Evolutionary conservation across 129 eudicot genomes (phyloP), one percentile per base, ranked within the genome.

Genomic region (Solidago caesia): DNA sequence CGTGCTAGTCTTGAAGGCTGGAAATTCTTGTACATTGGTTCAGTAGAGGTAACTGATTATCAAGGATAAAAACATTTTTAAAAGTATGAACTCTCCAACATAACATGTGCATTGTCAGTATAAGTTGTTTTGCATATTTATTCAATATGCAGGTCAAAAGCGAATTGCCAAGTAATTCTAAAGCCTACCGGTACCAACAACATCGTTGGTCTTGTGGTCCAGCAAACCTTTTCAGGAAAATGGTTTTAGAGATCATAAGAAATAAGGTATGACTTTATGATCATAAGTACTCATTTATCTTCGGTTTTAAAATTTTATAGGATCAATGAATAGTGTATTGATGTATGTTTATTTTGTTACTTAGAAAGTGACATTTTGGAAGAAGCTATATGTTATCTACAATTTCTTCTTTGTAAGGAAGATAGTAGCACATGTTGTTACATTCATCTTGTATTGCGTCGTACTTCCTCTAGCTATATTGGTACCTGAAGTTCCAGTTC

Each of bases 191-290:
- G 39, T 77, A 71, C 73, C 85, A 84, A 68, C 85, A 84, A 59
- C 85, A 84, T 53, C 76, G 88, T 21, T 84, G 88, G 85, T 84
- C 88, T n/a, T 84, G 88, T 73, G 88, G 88, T 16, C 88, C 88
- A 2, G 85, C 85, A 9, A 77, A 80, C 42, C 77, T 81, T 8
- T 84, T 84, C 15, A 77, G 71, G 61, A 84, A 81, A 81, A 84
- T 84, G 83, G 68, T 75, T 9, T 39, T 55, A n/a, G 88, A 81
- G 68, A 84, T 84, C 48, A 65, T 78, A 7, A 77, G 13, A 77
- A 82, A 72, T 75, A 73, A 72, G 82, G 79, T 58, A 76, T 46
- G 74, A 65, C 2, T 33, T 1, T 33, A 21, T 21, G 21, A 21
- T 21, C 21, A 21, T 21, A 21, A 21, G 21, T 21, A 21, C 21